phyloP scores from a whole-genome alignment of 2,329 filamentous ascomycete genomes.

The Diplodia scrobiculata region DNA sequence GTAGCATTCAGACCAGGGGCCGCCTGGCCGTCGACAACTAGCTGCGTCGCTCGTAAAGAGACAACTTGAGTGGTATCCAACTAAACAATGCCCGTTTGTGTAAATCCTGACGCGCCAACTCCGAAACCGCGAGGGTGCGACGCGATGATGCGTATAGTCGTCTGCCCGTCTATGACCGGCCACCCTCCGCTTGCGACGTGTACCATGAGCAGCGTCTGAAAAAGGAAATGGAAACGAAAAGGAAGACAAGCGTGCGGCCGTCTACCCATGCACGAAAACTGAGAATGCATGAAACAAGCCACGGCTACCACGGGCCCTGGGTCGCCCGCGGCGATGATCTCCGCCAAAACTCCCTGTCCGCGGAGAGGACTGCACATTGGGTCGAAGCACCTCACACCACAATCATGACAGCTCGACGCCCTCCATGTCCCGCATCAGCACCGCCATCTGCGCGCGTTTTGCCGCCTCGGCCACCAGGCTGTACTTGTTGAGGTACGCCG shows the following conservation, averaged over 20 bases:
- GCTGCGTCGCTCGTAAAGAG: slow-evolving; percentile 3
- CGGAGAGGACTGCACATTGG: not conserved
- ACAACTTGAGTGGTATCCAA: slow-evolving; percentile 24
- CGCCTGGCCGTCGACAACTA: slow-evolving; percentile 2
- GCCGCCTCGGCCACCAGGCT: slow-evolving; percentile 88
- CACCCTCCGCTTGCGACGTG: slow-evolving; percentile 2
- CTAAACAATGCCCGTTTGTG: slow-evolving; percentile 24
- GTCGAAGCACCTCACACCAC: slow-evolving; percentile 27
- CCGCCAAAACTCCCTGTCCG: not conserved
- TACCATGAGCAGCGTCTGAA: not conserved
- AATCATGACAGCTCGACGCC: slow-evolving; percentile 59
- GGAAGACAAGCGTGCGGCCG: not conserved
- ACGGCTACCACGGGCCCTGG: not conserved
- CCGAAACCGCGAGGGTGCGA: slow-evolving; percentile 5
- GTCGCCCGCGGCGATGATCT: not conserved
- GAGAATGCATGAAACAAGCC: slow-evolving; percentile 16
- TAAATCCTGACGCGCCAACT: slow-evolving; percentile 9
- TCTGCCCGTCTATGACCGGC: slow-evolving; percentile 16
- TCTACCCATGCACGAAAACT: slow-evolving; percentile 9
- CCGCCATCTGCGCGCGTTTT: slow-evolving; percentile 87
- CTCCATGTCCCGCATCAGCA: slow-evolving; percentile 84
- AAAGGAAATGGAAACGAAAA: not conserved
- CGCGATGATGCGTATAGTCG: slow-evolving; percentile 19
- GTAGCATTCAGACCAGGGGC: slow-evolving; percentile 7
- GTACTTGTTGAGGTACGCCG: slow-evolving; percentile 74